phyloP scores from a whole-genome alignment of 768 basidiomycete genomes.

The Phanerodontia chrysosporium region DNA sequence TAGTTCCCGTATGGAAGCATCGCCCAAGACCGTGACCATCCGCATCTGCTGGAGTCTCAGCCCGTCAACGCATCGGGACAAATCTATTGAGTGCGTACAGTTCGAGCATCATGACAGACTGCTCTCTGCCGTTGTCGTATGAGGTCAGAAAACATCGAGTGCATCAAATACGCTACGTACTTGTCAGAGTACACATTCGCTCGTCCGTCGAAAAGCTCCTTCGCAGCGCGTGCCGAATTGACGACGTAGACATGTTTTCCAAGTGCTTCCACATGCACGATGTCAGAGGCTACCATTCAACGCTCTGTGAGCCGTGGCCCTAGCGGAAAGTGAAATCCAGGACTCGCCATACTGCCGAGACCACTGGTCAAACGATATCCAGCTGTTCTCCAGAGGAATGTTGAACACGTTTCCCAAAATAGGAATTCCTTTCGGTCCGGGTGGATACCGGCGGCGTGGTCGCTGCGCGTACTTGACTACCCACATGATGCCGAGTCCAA shows the following conservation, averaged over 20 bases:
- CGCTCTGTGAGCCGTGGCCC: neutral
- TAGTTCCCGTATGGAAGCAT: neutral
- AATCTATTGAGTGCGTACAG: neutral
- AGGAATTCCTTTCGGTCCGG: slow-evolving; percentile 14
- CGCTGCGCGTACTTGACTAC: neutral
- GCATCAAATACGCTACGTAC: neutral
- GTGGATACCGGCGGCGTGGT: slow-evolving; percentile 2
- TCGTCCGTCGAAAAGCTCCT: slow-evolving; percentile 25
- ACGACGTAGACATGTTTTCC: slow-evolving; percentile 18
- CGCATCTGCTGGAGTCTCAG: slow-evolving; percentile 12
- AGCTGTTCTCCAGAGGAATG: slow-evolving; percentile 12
- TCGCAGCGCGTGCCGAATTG: slow-evolving; percentile 18
- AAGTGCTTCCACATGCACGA: slow-evolving; percentile 18
- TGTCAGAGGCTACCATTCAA: slow-evolving; percentile 3
- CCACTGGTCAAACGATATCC: slow-evolving; percentile 15
- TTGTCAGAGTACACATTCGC: slow-evolving; percentile 18
- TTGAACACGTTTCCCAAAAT: slow-evolving; percentile 17
- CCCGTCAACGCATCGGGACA: neutral
- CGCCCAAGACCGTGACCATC: neutral
- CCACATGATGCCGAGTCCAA: neutral
- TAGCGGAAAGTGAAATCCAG: neutral
- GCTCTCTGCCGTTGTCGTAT: neutral
- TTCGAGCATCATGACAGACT: neutral
- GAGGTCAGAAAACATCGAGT: neutral
- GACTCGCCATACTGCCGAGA: slow-evolving; percentile 7